Evolutionary conservation across 192 early-diverging fungal species (phyloP).

Genomic region (Funneliformis geosporum): DNA sequence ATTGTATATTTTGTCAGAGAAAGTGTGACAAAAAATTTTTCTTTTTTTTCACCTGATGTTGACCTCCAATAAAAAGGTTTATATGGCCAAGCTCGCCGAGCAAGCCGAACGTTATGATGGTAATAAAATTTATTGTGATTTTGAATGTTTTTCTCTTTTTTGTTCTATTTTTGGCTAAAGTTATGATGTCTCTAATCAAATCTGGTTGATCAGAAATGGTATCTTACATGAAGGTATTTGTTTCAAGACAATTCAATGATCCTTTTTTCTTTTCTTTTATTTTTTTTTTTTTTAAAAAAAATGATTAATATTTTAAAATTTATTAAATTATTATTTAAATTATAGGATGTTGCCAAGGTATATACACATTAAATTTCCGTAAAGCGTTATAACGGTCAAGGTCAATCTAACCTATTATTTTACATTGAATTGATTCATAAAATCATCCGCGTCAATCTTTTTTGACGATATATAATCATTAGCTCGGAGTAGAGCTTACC

Average conservation of each 20-base stretch:
- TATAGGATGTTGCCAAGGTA: constrained; percentile 52
- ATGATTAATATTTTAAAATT: constrained; percentile 17
- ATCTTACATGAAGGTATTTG: constrained; percentile 38
- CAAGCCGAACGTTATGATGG: constrained; percentile 96
- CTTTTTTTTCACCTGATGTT: constrained; percentile 23
- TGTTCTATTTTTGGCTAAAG: neutral
- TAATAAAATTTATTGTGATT: constrained; percentile 38
- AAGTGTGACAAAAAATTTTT: constrained; percentile 28
- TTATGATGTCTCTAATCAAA: neutral
- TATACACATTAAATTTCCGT: constrained; percentile 39
- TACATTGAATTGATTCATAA: neutral
- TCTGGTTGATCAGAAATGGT: constrained; percentile 39
- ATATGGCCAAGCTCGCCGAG: constrained; percentile 99
- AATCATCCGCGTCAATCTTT: neutral
- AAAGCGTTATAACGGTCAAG: constrained; percentile 35
- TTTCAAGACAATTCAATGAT: neutral
- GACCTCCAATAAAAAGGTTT: constrained; percentile 79
- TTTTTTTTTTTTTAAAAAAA: constrained; percentile 14
- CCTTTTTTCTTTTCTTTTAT: neutral
- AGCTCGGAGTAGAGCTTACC: constrained; percentile 82
- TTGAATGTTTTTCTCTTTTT: neutral
- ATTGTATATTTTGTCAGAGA: neutral
- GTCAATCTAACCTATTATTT: constrained; percentile 68
- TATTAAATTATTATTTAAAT: neutral
- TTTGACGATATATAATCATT: neutral